These are phyloP conservation scores for Pterulicium gracile DNA, from an alignment of 1,284 basidiomycete species.

Conservation along the genomic window DNA sequence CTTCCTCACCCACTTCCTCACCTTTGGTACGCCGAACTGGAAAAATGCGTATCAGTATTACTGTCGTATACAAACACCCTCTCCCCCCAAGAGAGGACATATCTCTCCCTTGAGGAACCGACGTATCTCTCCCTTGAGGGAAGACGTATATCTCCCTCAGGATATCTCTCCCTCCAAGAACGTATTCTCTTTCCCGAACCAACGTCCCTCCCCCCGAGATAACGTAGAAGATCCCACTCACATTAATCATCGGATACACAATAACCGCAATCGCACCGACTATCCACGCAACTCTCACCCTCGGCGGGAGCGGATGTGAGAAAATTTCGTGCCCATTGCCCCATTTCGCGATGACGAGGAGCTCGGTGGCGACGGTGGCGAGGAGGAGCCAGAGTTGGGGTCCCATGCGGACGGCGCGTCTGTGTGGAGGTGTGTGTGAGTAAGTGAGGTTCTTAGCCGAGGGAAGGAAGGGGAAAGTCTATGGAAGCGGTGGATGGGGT, in stretches of 20 bases:
- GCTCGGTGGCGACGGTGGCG: conserved; percentile 70
- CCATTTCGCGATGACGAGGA: conserved; percentile 70
- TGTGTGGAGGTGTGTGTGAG: conserved; percentile 24
- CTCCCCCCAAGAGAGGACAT: no score
- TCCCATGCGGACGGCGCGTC: conserved; percentile 73
- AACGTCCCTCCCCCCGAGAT: no score
- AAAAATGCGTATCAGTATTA: conserved; percentile 2
- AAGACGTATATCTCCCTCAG: no score
- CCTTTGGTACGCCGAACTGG: conserved; percentile 42
- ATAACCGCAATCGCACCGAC: conserved; percentile 44
- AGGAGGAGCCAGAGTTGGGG: conserved; percentile 78
- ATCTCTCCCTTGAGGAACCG: no score
- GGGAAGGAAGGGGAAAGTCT: background rate
- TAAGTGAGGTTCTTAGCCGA: conserved; percentile 1
- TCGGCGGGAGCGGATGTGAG: conserved; percentile 45
- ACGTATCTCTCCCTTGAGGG: no score
- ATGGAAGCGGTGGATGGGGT: conserved; percentile 9
- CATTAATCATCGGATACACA: conserved; percentile 58
- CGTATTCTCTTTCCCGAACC: no score
- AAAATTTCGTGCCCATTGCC: conserved; percentile 57
- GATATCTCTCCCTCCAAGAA: no score
- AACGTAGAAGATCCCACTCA: conserved; percentile 23
- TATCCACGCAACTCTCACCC: conserved; percentile 57
- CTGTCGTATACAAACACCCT: no score
- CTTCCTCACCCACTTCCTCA: conserved; percentile 34